Base-by-base conservation (phyloP, 192 early-diverging fungal species). In the Dimargaris xerosporica region DNA sequence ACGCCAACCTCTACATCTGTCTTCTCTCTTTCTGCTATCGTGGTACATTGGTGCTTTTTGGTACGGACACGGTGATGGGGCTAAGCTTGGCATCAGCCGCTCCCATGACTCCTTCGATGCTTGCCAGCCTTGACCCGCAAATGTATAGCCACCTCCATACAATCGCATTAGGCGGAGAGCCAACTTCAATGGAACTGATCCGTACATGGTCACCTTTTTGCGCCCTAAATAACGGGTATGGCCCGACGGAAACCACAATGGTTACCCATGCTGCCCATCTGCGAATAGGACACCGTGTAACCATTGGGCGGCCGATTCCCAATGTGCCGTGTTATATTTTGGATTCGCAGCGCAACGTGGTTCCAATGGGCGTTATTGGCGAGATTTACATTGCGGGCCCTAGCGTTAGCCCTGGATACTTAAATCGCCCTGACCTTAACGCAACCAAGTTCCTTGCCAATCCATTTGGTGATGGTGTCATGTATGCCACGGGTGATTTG, bases 401-500 rank as follows among this genome's bases (percentile, higher is more conserved):
- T 13, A 66, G 64, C 7, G 69, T 76, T 3, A 67, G 66, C 15
- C 58, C 48, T 15, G 71, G 69, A 0, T 76, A 76, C 42, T 61
- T 76, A 3, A 71, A 68, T 41, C 34, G 61, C 4, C 67, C 69
- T n/a, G 72, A 73, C 1, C 47, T 76, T 17, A 71, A 56, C 12
- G 55, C 52, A 0, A 50, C 66, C 48, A 43, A 48, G 23, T 76
- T 76, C n/a, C 21, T 76, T 26, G 62, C 58, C 17, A 70, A 76
- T 55, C 72, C 72, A 3, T 76, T 76, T 41, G 53, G 30, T 12
- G 15, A 17, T 1, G 66, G 44, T 13, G 28, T 64, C 1, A 61
- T 75, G 45, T 75, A 71, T 55, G 67, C 48, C 44, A 65, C 70
- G n/a, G 73, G 73, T 17, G 73, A 75, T 30, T 42, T 67, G 3